Conservation (phyloP, 345 rosid genomes). For the Stellera chamaejasme region DNA sequence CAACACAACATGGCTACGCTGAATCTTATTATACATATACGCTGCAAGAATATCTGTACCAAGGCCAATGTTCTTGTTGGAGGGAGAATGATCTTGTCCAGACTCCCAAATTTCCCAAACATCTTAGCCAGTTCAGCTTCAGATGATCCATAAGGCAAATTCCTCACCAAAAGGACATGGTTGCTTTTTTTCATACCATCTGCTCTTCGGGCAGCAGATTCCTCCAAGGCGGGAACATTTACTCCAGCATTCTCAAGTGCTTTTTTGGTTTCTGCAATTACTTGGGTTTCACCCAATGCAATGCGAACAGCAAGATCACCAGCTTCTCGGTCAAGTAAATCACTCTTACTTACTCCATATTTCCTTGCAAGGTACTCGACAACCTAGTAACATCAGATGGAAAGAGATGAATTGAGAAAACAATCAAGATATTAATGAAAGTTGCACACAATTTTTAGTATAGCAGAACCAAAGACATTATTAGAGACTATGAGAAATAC, state of each 20-base stretch:
- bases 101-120: constrained; percentile 79
- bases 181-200: constrained; percentile 72
- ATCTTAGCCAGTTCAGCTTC: constrained; percentile 71
- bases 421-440: constrained; percentile 6
- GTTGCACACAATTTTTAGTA: constrained; percentile 1
- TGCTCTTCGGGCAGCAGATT: constrained; percentile 48
- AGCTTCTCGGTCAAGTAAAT: constrained; percentile 78
- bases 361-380: constrained; percentile 80
- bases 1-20: too few species aligned
- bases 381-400: constrained; percentile 33
- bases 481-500: too few species aligned
- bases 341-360: constrained; percentile 84
- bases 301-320: constrained; percentile 94
- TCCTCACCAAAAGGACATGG: constrained; percentile 75
- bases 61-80: constrained; percentile 84
- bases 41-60: constrained; percentile 31
- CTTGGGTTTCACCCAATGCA: constrained; percentile 97
- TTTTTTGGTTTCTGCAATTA: constrained; percentile 82
- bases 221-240: constrained; percentile 63
- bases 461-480: constrained; percentile 2
- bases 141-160: constrained; percentile 85
- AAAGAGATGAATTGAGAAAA: constrained; percentile 1
- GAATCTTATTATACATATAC: too few species aligned
- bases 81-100: constrained; percentile 80
- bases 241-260: constrained; percentile 77